Evolutionary conservation across 768 basidiomycete genomes (phyloP), one percentile per base, ranked within the genome.

Genomic region (Podaxis mareebaensis): DNA sequence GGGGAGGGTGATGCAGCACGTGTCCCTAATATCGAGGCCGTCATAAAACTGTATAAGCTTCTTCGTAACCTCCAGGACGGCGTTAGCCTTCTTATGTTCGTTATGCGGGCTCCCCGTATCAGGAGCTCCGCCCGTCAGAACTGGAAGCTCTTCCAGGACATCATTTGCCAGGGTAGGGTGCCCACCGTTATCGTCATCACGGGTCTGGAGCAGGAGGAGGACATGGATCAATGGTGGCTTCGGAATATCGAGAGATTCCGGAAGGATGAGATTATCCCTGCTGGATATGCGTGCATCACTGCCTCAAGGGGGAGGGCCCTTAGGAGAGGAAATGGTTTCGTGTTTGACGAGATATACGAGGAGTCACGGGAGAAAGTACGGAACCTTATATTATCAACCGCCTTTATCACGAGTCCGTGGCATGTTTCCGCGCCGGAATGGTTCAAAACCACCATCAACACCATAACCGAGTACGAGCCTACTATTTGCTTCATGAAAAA

Each of bases 51-150:
- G n/a, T 73, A 69, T 59, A 36, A 49, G 3, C 67, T 83, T 36
- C 68, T 83, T 36, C 73, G 70, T 10, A 73, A 67, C 11, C 70
- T 82, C 22, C 63, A 72, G 2, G 60, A 60, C 12, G 78, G 80
- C 20, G 64, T 82, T 57, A 74, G 70, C 69, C 71, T 82, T 39
- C 75, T 82, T 48, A 65, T 81, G 15, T 81, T 75, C 66, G 75
- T 75, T 42, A 76, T 79, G 67, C 76, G 76, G 5, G 77, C 74
- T 28, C 74, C 79, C 13, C 69, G 78, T 60, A 70, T 80, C 60
- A 71, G 69, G 55, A 69, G 72, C n/a, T 67, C 73, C 3, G 64
- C 73, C 26, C 69, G 73, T 24, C 71, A 73, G 49, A 82, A 80
- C 53, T 81, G 80, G 72, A 70, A 71, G 40, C 63, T 79, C 26